Base-by-base conservation (phyloP, 2,329 filamentous ascomycete genomes). In the Ceratocystis colombiana region DNA sequence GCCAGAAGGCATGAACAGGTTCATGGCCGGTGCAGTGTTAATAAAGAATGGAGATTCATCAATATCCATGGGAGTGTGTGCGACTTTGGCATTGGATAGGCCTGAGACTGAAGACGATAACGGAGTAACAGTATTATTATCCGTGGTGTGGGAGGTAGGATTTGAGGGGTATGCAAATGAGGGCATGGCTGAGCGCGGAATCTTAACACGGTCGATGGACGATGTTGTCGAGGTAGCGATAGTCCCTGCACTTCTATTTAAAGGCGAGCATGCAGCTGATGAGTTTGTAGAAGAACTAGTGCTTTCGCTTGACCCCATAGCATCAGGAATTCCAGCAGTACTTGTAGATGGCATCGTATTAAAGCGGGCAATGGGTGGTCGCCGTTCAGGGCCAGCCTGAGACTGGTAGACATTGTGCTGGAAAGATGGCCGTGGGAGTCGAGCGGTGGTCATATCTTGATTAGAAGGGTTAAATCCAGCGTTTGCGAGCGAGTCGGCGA, bases 1-100 rank as follows among this genome's bases (percentile, higher is more conserved):
- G 22, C 62, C 62, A n/a, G 41, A 30, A 12, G 66, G 66, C 22
- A 67, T 25, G 1, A 53, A 61, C 12, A 64, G 50, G 2, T 53
- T 86, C 65, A 81, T 80, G 0, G 82, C 78, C 5, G 75, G 74
- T 22, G 68, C 66, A 0, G 71, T 50, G 10, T 71, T 72, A 10
- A 69, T 64, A 20, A 70, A 70, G 64, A 67, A 72, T 63, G 69
- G 70, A 59, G 64, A 74, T 15, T 83, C 79, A 5, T 77, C 72
- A 57, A 74, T 76, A n/a, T 76, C 76, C 65, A 79, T 64, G 2
- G 71, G 72, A 2, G 73, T 73, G 22, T 46, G 45, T 22, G 30
- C 28, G 12, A 3, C 25, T 7, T 61, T 46, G 46, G 37, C 15
- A 5, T 65, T 46, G 1, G n/a, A 37, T 15, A 70, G 69, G 8